Evolutionary conservation across 345 rosid genomes (phyloP), one percentile per base, ranked within the genome.

Genomic region (Citrus glauca): DNA sequence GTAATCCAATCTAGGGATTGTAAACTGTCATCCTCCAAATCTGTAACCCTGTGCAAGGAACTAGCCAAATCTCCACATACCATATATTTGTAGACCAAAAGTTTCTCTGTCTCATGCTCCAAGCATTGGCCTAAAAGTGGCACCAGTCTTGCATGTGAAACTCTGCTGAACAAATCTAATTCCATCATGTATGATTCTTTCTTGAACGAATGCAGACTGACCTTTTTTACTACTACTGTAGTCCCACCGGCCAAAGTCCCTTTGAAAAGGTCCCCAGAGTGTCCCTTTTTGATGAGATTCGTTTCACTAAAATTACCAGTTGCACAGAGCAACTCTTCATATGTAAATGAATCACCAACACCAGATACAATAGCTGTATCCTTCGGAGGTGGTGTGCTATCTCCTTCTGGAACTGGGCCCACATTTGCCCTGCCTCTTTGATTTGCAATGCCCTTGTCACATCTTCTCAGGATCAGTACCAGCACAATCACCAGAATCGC

Each of bases 1-100:
- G 98, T 94, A 71, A 96, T 96, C 99, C 99, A 96, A 75, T 96
- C 99, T 10, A 94, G 85, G 66, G 99, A 92, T 75, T 83, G 87
- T 72, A 89, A 82, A 62, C 90, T 85, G 65, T 86, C 84, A 20
- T 91, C 97, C 45, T 86, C 91, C n/a, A 89, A 80, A 69, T 73
- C 81, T 0, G 88, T 69, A 73, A 79, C 88, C 77, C 90, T 85
- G 79, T 86, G 85, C 78, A 96, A 86, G 9, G 97, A 91, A 85
- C 86, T 90, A 50, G 91, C 90, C 80, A 96, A 81, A 84, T 96
- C 98, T 65, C 89, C 84, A 62, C 90, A 85, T 7, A 91, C 89
- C 97, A 96, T 94, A 84, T 89, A 89, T 80, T 92, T 94, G 77
- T 92, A 96, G 56, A 96, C 93, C 87, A 96, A 82, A 75, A 94